Percentiles rank a stretch among this genome's conserved stretches.
These are phyloP conservation scores for Pugionium dolabratum DNA, from an alignment of 345 rosid species.

Conservation along the genomic window DNA sequence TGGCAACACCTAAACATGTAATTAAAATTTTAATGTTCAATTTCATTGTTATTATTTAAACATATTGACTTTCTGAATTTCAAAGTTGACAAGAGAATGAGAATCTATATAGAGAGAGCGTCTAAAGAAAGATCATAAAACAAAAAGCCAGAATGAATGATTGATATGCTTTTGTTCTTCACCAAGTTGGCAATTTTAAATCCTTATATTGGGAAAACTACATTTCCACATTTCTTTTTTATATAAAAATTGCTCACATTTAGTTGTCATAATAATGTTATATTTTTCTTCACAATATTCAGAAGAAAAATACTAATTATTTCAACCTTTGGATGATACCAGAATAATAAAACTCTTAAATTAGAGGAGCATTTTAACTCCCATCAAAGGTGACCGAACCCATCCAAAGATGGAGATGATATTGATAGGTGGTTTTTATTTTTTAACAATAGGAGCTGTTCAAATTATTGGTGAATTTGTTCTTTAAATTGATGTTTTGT, in stretches of 20 bases:
- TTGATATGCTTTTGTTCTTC: constrained; percentile 41
- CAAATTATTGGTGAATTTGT: constrained; percentile 30
- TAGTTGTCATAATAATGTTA: not conserved
- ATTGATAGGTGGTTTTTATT: too few species aligned
- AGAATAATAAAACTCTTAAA: too few species aligned
- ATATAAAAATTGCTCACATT: not conserved
- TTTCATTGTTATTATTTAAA: constrained; percentile 14
- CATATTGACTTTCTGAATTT: constrained; percentile 16
- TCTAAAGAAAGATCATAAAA: constrained; percentile 25
- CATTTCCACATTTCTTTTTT: not conserved
- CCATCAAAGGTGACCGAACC: not conserved
- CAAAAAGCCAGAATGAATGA: constrained; percentile 40
- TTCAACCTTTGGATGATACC: too few species aligned
- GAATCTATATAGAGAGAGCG: constrained; percentile 25
- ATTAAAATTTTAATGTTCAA: constrained; percentile 3
- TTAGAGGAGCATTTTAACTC: too few species aligned
- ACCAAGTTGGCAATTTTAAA: constrained; percentile 32
- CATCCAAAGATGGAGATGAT: too few species aligned
- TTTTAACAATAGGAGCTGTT: not conserved
- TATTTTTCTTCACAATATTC: not conserved
- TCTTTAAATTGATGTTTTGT: constrained; percentile 33
- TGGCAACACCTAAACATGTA: not conserved
- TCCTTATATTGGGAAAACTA: constrained; percentile 4
- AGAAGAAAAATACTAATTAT: too few species aligned
- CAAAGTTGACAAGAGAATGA: constrained; percentile 40